A percentile compares a stretch with the other conserved stretches of the same genome.
phyloP scores from a whole-genome alignment of 1,284 basidiomycete genomes.

The Marasmius oreades region DNA sequence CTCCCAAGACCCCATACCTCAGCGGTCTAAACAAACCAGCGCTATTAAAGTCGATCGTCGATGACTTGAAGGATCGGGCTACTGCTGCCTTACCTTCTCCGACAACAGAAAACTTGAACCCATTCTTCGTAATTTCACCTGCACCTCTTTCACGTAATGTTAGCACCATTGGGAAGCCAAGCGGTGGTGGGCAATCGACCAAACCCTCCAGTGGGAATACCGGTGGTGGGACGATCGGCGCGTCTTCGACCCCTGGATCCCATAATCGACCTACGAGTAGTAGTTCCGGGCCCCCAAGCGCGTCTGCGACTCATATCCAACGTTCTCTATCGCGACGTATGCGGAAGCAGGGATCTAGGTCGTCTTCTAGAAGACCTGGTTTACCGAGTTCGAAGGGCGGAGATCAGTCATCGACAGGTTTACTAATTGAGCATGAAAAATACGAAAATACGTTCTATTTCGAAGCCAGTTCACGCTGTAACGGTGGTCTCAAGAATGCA shows the following conservation, averaged over 20 bases:
- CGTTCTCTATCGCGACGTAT: background rate
- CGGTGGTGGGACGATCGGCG: background rate
- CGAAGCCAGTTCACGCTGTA: conserved; percentile 70
- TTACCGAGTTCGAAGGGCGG: conserved; percentile 1
- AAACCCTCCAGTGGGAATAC: no score
- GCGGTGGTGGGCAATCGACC: no score
- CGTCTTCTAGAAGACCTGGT: background rate
- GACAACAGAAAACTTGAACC: background rate
- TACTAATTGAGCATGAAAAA: no score
- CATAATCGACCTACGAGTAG: no score
- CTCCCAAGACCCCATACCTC: background rate
- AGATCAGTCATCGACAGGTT: no score
- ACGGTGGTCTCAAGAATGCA: conserved; percentile 80
- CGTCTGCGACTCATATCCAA: background rate
- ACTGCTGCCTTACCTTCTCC: background rate
- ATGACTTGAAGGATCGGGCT: background rate
- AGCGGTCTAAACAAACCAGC: background rate
- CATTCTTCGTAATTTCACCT: background rate
- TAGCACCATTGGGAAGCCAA: background rate
- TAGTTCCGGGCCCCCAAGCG: background rate
- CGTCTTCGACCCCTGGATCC: background rate
- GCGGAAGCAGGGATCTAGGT: background rate
- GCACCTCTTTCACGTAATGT: background rate
- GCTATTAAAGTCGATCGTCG: background rate
- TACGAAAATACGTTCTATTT: conserved; percentile 26